Evolutionary conservation across 2,329 filamentous ascomycete genomes (phyloP), one percentile per base, ranked within the genome.

Genomic region (Bimuria novae-zelandiae): DNA sequence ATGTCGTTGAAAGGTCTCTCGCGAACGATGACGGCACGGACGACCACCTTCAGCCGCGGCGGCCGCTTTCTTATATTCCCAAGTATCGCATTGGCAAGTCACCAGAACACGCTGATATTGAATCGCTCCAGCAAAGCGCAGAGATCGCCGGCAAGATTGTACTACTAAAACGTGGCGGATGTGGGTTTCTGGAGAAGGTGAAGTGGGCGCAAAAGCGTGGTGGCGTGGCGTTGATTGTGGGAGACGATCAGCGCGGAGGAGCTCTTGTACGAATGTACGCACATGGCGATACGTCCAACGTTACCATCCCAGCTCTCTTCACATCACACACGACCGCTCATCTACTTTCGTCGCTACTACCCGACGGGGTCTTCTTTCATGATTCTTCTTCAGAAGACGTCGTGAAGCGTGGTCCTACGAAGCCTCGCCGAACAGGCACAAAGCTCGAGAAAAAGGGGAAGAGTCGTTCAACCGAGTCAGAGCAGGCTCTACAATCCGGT

Each of bases 261-360:
- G 89, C 89, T 30, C 78, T 99, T 56, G 90, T 97, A 45, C 94
- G 95, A 64, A 99, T 99, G 94, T 97, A 96, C 73, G 94, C 94
- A n/a, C 86, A 90, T 66, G 94, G 93, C 32, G 92, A 97, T 69
- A 96, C 93, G 3, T 95, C 92, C 29, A 96, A 97, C 67, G 84
- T 97, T 60, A 91, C 91, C 0, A 97, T 99, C 49, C 92, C 94
- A 1, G 90, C 94, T 0, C 82, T 97, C 8, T 99, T 99, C 74
- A 97, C 94, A 0, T 95, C 93, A 0, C 86, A 94, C 63, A 97
- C 92, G 0, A 97, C 93, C 0, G 94, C 94, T 1, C 93, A 97
- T 71, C 80, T 99, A 12, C 81, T 99, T 14, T 96, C 92, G 1
- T 92, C 92, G 7, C 81, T 97, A 55, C 87, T 94, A 52, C 90